Evolutionary conservation across 1,139 yeast species (phyloP).

Genomic region (Sugiyamaella novakii): DNA sequence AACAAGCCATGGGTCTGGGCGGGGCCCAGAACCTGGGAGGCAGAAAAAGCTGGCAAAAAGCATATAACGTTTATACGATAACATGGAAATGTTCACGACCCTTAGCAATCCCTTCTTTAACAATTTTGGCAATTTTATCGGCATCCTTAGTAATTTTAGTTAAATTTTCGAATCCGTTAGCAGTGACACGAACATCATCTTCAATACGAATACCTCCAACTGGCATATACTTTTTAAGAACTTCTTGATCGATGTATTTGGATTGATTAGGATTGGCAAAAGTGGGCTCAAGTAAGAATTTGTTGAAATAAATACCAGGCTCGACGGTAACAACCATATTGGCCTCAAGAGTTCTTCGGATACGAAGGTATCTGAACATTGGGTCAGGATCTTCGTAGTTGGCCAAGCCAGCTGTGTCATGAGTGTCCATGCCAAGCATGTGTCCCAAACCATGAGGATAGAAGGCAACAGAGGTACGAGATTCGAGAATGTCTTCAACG

Average conservation of each 20-base stretch:
- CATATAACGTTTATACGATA: conserved; percentile 38
- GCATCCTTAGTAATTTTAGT: conserved; percentile 87
- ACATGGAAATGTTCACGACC: conserved; percentile 68
- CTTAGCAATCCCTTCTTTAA: conserved; percentile 66
- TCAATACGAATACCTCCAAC: conserved; percentile 97
- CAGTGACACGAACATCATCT: conserved; percentile 83
- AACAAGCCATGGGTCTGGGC: not conserved
- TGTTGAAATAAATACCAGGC: conserved; percentile 92
- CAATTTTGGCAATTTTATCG: conserved; percentile 73
- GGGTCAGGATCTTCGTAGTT: conserved; percentile 83
- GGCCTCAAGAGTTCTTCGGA: conserved; percentile 68
- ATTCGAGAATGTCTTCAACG: conserved; percentile 65
- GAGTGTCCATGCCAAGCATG: conserved; percentile 90
- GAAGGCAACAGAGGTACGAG: conserved; percentile 74
- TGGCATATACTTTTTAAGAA: conserved; percentile 75
- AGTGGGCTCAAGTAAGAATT: conserved; percentile 69
- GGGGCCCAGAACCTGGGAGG: not conserved
- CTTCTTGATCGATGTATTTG: conserved; percentile 64
- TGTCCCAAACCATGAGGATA: conserved; percentile 97
- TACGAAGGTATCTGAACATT: conserved; percentile 70
- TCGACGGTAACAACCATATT: conserved; percentile 94
- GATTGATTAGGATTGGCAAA: conserved; percentile 58
- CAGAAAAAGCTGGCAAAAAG: not conserved
- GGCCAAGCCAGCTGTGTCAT: conserved; percentile 89
- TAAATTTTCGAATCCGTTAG: conserved; percentile 73